Percentiles rank a stretch among this genome's conserved stretches.
Evolutionary conservation across 2,329 filamentous ascomycete species (phyloP).

Genomic region (Claviceps quebecensis): DNA sequence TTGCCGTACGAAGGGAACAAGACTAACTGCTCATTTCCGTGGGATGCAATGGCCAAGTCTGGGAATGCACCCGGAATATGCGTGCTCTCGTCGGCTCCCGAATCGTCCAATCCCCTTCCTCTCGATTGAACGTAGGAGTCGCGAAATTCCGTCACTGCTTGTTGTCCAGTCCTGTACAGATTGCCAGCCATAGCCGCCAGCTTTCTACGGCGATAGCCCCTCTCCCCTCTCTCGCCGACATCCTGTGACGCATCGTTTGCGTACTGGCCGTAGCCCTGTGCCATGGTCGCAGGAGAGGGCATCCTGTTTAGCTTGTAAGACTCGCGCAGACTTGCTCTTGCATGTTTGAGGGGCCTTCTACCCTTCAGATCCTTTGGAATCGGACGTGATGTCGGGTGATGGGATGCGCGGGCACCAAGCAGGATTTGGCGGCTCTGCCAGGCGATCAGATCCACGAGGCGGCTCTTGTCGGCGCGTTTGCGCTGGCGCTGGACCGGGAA

Average conservation of each 20-base stretch:
- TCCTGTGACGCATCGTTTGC: slow-evolving; percentile 14
- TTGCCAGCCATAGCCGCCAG: slow-evolving; percentile 51
- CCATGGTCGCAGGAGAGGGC: slow-evolving; percentile 12
- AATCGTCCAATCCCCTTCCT: slow-evolving; percentile 17
- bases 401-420: slow-evolving; percentile 17
- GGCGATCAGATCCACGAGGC: slow-evolving; percentile 29
- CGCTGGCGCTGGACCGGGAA: slow-evolving; percentile 54
- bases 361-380: no score
- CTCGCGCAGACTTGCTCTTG: slow-evolving; percentile 18
- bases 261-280: slow-evolving; percentile 16
- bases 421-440: slow-evolving; percentile 31
- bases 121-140: slow-evolving; percentile 45
- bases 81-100: slow-evolving; percentile 17
- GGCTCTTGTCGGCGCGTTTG: slow-evolving; percentile 33
- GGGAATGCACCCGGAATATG: slow-evolving; percentile 66
- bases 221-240: slow-evolving; percentile 30
- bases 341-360: slow-evolving; percentile 15
- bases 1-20: slow-evolving; percentile 90
- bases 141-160: slow-evolving; percentile 43
- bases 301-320: slow-evolving; percentile 15
- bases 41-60: slow-evolving; percentile 65
- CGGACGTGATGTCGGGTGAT: background rate
- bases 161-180: slow-evolving; percentile 41
- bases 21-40: slow-evolving; percentile 82
- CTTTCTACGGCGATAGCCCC: slow-evolving; percentile 63